Evolutionary conservation across 345 rosid species (phyloP).

Genomic region (Balakata baccata): DNA sequence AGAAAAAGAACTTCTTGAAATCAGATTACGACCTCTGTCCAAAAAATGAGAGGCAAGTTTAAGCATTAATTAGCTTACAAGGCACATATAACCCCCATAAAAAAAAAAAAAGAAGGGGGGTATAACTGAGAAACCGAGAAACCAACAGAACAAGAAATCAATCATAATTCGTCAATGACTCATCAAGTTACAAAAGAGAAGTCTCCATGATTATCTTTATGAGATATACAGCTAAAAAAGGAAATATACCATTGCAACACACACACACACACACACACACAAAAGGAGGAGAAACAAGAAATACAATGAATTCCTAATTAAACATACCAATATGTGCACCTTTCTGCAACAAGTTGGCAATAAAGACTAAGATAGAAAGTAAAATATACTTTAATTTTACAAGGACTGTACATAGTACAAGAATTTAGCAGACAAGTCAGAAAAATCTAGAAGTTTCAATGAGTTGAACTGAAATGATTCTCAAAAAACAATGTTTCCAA

Average conservation of each 20-base stretch:
- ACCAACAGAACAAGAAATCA: constrained; percentile 13
- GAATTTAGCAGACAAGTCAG: neutral
- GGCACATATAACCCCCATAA: constrained; percentile 20
- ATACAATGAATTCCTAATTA: constrained; percentile 38
- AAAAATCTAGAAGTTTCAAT: neutral
- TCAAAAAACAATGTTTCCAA: neutral
- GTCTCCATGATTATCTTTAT: constrained; percentile 16
- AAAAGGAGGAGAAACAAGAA: constrained; percentile 24
- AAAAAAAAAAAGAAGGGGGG: too few species aligned
- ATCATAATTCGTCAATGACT: constrained; percentile 16
- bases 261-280: too few species aligned
- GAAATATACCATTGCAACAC: constrained; percentile 12
- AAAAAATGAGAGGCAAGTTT: constrained; percentile 35
- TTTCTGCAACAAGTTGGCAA: constrained; percentile 36
- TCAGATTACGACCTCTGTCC: constrained; percentile 35
- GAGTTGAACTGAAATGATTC: neutral
- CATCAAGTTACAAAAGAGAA: constrained; percentile 2
- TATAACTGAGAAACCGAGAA: too few species aligned
- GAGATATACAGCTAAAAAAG: constrained; percentile 16
- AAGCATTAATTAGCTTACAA: constrained; percentile 34
- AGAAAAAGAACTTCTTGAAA: constrained; percentile 39
- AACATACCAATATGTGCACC: constrained; percentile 40
- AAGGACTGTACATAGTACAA: constrained; percentile 3
- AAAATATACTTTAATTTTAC: constrained; percentile 4
- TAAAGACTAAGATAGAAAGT: constrained; percentile 22